phyloP scores from a whole-genome alignment of 345 rosid species.

The Sisymbrium altissimum region DNA sequence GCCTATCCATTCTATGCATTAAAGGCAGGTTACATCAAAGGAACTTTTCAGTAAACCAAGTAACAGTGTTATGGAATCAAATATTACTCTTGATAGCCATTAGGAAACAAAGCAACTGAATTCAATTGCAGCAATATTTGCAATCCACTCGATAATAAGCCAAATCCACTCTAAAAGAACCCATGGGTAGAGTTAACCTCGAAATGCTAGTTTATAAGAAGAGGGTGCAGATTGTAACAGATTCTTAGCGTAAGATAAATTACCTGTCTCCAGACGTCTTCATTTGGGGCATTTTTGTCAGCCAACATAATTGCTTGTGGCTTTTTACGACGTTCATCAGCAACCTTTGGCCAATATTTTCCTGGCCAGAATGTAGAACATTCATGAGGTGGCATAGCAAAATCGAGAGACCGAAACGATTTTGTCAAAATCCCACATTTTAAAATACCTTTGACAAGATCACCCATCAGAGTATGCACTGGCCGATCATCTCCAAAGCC shows the following conservation, averaged over 20 bases:
- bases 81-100: not conserved
- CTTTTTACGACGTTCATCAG: constrained; percentile 66
- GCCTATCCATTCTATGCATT: not conserved
- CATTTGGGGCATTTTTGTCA: constrained; percentile 99
- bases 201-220: not conserved
- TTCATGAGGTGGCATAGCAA: constrained; percentile 3
- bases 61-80: not conserved
- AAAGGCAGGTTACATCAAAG: not conserved
- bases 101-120: not conserved
- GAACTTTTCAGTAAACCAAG: not conserved
- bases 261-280: constrained; percentile 99
- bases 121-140: not conserved
- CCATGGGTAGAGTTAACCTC: not conserved
- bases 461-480: constrained; percentile 71
- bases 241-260: not conserved
- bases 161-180: not conserved
- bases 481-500: no score
- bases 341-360: constrained; percentile 83
- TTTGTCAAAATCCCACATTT: constrained; percentile 2
- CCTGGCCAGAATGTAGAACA: constrained; percentile 40
- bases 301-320: constrained; percentile 91
- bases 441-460: constrained; percentile 75
- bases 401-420: constrained; percentile 3
- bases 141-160: not conserved
- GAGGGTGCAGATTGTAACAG: not conserved